These are phyloP conservation scores for Fusarium solani-melongenae DNA, from an alignment of 2,329 filamentous ascomycete species.

Conservation along the genomic window DNA sequence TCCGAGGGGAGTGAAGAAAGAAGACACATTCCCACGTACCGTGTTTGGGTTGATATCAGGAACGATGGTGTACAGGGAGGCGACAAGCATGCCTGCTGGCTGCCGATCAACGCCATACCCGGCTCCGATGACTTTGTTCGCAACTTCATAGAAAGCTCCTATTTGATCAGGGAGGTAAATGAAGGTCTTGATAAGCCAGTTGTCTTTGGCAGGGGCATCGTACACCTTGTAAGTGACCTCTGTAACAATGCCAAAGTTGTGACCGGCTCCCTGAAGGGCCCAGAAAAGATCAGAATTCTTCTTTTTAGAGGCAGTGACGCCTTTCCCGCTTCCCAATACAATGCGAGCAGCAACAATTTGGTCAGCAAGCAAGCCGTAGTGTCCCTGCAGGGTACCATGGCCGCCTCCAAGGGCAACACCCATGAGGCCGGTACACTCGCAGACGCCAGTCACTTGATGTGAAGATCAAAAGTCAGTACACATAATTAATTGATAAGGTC, in stretches of 20 bases:
- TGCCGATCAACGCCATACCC: neutral
- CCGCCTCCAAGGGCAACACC: constrained; percentile 47
- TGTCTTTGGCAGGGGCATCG: constrained; percentile 45
- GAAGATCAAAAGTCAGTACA: neutral
- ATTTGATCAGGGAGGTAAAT: neutral
- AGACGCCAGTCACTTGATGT: constrained; percentile 37
- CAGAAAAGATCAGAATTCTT: constrained; percentile 48
- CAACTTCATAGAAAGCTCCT: neutral
- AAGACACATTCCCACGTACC: neutral
- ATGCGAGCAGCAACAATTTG: constrained; percentile 48
- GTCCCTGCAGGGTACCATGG: constrained; percentile 45
- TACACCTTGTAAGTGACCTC: constrained; percentile 32
- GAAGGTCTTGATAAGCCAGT: neutral
- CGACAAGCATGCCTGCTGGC: neutral
- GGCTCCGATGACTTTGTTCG: neutral
- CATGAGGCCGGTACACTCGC: constrained; percentile 44
- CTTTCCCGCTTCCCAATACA: constrained; percentile 45
- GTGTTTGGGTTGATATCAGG: neutral
- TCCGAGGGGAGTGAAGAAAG: neutral
- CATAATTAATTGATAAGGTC: neutral
- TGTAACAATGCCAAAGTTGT: constrained; percentile 50
- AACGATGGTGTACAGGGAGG: neutral
- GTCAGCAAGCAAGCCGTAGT: constrained; percentile 46
- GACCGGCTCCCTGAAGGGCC: constrained; percentile 49
- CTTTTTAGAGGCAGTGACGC: constrained; percentile 26